A percentile compares a stretch with the other conserved stretches of the same genome.
Conservation (phyloP, 1,139 yeast species). For the Lodderomyces elongisporus region DNA sequence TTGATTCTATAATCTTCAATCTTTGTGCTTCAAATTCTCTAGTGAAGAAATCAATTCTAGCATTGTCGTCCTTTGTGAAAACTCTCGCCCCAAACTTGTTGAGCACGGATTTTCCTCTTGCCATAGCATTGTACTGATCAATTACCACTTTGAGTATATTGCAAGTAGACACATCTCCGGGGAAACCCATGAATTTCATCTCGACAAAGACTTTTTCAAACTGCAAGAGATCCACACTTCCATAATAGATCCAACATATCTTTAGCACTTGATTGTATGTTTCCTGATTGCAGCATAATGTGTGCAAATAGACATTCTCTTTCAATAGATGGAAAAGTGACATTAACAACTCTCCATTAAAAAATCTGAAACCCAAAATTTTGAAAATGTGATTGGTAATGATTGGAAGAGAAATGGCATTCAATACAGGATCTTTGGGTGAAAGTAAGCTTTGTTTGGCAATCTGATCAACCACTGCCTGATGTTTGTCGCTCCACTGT, state of each 20-base stretch:
- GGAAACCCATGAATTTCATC: conserved; percentile 41
- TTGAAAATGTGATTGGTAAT: conserved; percentile 31
- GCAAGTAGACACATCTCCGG: conserved; percentile 34
- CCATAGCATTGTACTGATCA: conserved; percentile 31
- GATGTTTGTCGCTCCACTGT: conserved; percentile 15
- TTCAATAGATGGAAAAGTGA: conserved; percentile 34
- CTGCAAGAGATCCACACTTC: conserved; percentile 32
- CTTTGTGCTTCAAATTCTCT: conserved; percentile 13
- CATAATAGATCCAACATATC: conserved; percentile 36
- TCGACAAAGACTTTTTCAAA: conserved; percentile 33
- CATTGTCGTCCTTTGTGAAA: conserved; percentile 35
- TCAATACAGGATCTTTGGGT: conserved; percentile 26
- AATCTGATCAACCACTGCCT: conserved; percentile 16
- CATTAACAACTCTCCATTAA: conserved; percentile 34
- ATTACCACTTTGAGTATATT: conserved; percentile 34
- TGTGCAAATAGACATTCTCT: conserved; percentile 28
- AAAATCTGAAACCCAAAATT: conserved; percentile 21
- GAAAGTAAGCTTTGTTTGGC: conserved; percentile 10
- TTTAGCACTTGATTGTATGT: conserved; percentile 39
- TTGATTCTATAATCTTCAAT: too few relatives aligned
- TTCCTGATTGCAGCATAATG: conserved; percentile 37
- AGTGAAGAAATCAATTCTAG: conserved; percentile 26
- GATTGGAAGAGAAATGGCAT: conserved; percentile 34
- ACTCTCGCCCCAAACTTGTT: conserved; percentile 22
- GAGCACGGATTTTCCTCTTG: conserved; percentile 11